Percentiles rank a stretch among this genome's conserved stretches.
Conservation (phyloP, 148 eudicot species). For the Chenopodium formosanum region DNA sequence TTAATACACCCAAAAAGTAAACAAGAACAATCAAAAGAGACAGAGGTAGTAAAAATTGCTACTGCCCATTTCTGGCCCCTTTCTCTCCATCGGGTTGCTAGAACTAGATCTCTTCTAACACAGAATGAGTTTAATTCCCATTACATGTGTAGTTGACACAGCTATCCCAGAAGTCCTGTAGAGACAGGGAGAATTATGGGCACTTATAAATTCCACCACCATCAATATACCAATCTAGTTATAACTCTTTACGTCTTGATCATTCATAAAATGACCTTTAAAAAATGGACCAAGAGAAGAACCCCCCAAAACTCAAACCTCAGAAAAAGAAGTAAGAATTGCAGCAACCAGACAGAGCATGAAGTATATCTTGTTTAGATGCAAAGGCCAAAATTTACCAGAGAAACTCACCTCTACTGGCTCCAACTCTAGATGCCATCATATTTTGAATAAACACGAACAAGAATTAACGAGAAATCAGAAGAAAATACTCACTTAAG, state of each 20-base stretch:
- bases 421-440: not conserved
- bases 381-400: not conserved
- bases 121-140: not conserved
- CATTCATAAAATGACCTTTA: not conserved
- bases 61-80: not conserved
- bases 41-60: too few species aligned
- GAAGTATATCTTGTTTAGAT: not conserved
- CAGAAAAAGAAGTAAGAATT: not conserved
- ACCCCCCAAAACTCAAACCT: not conserved
- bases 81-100: not conserved
- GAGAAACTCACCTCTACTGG: not conserved
- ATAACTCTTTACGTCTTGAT: not conserved
- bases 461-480: conserved; percentile 10
- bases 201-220: not conserved
- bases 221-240: not conserved
- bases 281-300: not conserved
- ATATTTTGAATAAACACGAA: not conserved
- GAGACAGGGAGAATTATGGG: not conserved
- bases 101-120: not conserved
- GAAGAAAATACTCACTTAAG: conserved; percentile 53
- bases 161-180: not conserved
- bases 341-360: not conserved
- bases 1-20: too few species aligned
- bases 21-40: too few species aligned
- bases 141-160: not conserved